Base-by-base conservation (phyloP, 140 eudicot genomes). In the Oenanthe javanica region DNA sequence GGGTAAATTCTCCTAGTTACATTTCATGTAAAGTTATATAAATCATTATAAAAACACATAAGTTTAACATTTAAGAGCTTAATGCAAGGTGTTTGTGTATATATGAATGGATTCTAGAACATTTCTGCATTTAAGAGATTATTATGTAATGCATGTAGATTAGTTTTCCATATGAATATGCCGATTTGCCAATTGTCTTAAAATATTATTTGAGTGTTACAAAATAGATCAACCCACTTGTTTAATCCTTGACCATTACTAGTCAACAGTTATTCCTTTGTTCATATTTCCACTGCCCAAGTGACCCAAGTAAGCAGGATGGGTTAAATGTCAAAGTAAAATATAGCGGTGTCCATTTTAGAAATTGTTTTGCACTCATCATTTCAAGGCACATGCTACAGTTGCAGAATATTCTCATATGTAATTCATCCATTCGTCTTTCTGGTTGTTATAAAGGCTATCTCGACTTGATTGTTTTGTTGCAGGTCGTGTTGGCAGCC, bases 401-500 rank as follows among this genome's bases (percentile, higher is more conserved):
- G 49, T 50, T 27, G 4, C 63, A 27, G 19, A 9, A 19, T 47
- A 18, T 74, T 74, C 0, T 21, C 43, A 21, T 25, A 1, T 52
- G 50, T 51, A 36, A 14, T 49, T 54, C 73, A 42, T 31, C 47
- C 48, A 38, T 72, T 54, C 77, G 77, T 61, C 42, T 72, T 40
- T 74, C 52, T 74, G 38, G 46, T 77, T 75, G 45, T 47, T 49
- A 19, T 49, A 3, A 1, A 40, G 21, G 49, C 31, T 66, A 80
- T 75, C 43, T 83, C 4, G 42, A 54, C 25, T 75, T 64, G 51
- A 54, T 45, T 40, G 47, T 69, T 66, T 40, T 40, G n/a, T 78
- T 82, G 81, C 96, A 95, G 99, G 99, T 95, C 50, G 93, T 95
- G 47, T 87, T 95, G 89, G 98, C 97, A 47, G 97, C 97, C 80